These are phyloP conservation scores for Moniliophthora roreri DNA, from an alignment of 1,284 basidiomycete species.

Conservation along the genomic window DNA sequence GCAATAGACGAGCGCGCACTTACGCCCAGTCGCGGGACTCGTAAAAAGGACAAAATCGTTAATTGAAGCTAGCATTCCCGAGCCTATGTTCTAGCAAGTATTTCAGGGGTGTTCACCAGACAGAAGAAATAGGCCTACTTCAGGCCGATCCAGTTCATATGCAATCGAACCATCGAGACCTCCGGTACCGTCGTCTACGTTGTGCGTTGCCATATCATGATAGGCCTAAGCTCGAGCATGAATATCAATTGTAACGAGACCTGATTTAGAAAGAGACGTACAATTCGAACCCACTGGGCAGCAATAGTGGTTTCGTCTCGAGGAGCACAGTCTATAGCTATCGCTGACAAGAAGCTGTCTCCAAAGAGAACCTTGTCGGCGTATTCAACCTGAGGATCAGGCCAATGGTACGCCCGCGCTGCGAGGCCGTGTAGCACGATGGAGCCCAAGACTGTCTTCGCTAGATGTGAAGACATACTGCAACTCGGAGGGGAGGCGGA, in stretches of 20 bases:
- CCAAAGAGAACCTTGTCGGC: neutral
- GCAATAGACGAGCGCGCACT: slow-evolving; percentile 4
- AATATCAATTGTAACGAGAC: no score
- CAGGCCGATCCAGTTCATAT: slow-evolving; percentile 25
- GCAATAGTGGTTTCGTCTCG: neutral
- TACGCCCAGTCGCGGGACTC: slow-evolving; percentile 1
- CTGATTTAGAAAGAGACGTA: neutral
- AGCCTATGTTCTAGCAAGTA: slow-evolving; percentile 25
- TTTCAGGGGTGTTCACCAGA: neutral
- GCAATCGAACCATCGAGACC: slow-evolving; percentile 28
- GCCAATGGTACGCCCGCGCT: no score
- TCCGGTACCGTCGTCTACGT: slow-evolving; percentile 24
- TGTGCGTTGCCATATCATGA: slow-evolving; percentile 28
- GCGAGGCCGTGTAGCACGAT: no score
- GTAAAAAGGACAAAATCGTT: slow-evolving; percentile 21
- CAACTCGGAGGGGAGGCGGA: no score
- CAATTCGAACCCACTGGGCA: slow-evolving; percentile 1
- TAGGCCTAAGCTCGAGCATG: slow-evolving; percentile 23
- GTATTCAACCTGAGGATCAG: no score
- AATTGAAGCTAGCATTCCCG: slow-evolving; percentile 21
- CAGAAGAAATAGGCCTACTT: slow-evolving; percentile 17
- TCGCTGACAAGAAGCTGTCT: neutral
- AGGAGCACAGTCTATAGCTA: neutral
- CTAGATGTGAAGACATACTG: no score
- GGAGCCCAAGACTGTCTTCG: no score